Conservation (phyloP, 495 filamentous ascomycete species). For the Viridothelium virens region DNA sequence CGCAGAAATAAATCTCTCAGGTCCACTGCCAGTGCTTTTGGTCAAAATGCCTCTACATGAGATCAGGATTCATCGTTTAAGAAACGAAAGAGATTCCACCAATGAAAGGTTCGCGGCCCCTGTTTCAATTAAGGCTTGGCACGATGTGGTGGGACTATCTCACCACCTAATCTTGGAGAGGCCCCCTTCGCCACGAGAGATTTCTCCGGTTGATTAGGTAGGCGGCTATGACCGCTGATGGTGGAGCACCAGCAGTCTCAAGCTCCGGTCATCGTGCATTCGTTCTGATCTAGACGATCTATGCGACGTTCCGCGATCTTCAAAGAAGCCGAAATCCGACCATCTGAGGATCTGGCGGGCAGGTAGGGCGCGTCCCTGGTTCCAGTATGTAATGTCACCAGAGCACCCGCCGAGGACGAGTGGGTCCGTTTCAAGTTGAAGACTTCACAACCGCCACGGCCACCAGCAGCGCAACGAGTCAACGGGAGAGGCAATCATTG, state of each 20-base stretch:
- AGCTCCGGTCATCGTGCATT: neutral
- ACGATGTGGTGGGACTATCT: neutral
- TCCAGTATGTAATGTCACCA: neutral
- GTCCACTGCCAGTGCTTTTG: neutral
- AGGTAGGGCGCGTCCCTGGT: neutral
- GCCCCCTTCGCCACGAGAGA: neutral
- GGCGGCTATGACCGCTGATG: neutral
- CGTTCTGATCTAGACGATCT: neutral
- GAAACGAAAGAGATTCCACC: neutral
- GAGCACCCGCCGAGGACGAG: neutral
- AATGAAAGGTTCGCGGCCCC: neutral
- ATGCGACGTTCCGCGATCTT: neutral
- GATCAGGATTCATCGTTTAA: neutral
- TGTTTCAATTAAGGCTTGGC: neutral
- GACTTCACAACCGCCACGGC: neutral
- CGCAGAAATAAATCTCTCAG: neutral
- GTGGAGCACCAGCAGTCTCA: constrained; percentile 1
- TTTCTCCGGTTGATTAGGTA: constrained; percentile 5
- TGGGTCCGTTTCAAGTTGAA: constrained; percentile 10
- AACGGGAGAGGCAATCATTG: neutral
- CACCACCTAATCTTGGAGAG: neutral
- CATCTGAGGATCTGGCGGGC: no score
- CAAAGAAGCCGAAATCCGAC: neutral
- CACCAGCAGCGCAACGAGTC: neutral
- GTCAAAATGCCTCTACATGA: neutral